These are phyloP conservation scores for Aspergillus ellipticus DNA, from an alignment of 495 filamentous ascomycete species.

Conservation along the genomic window DNA sequence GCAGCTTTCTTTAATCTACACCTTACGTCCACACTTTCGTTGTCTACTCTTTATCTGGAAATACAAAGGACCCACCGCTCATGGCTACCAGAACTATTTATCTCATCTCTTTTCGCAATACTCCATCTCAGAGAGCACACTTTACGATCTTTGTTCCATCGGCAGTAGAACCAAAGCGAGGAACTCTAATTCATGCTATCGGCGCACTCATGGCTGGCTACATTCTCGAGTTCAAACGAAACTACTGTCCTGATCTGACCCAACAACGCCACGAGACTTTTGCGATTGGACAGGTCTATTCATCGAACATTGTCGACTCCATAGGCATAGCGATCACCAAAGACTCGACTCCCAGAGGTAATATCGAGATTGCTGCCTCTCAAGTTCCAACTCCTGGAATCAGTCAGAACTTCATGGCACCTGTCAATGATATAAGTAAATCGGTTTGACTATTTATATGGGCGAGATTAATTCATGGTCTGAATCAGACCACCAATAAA, in stretches of 20 bases:
- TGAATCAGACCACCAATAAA: constrained; percentile 25
- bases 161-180: constrained; percentile 7
- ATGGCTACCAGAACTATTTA: constrained; percentile 14
- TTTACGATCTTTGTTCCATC: constrained; percentile 34
- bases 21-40: no score
- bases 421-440: constrained; percentile 30
- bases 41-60: no score
- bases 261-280: constrained; percentile 12
- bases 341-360: constrained; percentile 21
- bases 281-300: constrained; percentile 23
- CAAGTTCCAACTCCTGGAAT: constrained; percentile 28
- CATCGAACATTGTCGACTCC: constrained; percentile 22
- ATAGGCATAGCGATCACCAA: background rate
- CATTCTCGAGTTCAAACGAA: constrained; percentile 28
- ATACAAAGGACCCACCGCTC: no score
- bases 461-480: no score
- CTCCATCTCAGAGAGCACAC: constrained; percentile 25
- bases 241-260: constrained; percentile 9
- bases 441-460: no score
- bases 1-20: no score
- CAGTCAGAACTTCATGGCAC: constrained; percentile 33
- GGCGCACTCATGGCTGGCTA: constrained; percentile 34
- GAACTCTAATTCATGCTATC: constrained; percentile 31
- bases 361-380: constrained; percentile 28
- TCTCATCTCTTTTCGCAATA: constrained; percentile 23